Evolutionary conservation across 768 basidiomycete genomes (phyloP), one percentile per base, ranked within the genome.

Genomic region (Russula emetica): DNA sequence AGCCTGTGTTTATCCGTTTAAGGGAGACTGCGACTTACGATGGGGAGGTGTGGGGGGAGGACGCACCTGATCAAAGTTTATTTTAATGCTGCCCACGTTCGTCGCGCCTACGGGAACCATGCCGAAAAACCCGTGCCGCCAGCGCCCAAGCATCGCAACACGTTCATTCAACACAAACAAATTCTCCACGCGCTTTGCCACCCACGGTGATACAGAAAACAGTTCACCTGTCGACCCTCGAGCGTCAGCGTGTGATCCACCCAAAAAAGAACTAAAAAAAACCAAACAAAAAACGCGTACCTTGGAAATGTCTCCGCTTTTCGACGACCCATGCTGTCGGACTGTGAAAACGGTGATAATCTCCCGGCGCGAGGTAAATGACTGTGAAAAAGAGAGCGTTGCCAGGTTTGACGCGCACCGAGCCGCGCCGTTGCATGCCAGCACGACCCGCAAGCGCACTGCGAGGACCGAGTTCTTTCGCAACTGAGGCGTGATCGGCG

Each of bases 31-130:
- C n/a, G n/a, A n/a, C n/a, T n/a, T n/a, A n/a, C n/a, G n/a, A n/a
- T n/a, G n/a, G n/a, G n/a, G n/a, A n/a, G n/a, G n/a, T 13, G 26
- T 38, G 6, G 22, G 14, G 10, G 54, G 61, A 50, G 10, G 22
- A 47, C 72, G 57, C 51, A 88, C 90, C 72, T 88, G 80, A 74
- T 99, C 97, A 74, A 99, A 99, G 73, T 97, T 95, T 72, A 99
- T 82, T 68, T 88, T 88, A 76, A 99, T 98, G 67, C 88, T 90
- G 5, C 97, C 97, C 57, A 98, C 97, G 73, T 99, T 98, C 13
- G 96, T 98, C 2, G 97, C 97, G 3, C 97, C 97, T 32, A 99
- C 96, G 11, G 97, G 97, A 0, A 97, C 86, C 94, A 98, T 98
- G 30, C 88, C 79, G 74, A 97, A 99, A 80, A 98, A 98, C 1